Percentiles rank a stretch among this genome's conserved stretches.
Conservation (phyloP, 164 flowering plant genomes). For the Kingdonia uniflora region DNA sequence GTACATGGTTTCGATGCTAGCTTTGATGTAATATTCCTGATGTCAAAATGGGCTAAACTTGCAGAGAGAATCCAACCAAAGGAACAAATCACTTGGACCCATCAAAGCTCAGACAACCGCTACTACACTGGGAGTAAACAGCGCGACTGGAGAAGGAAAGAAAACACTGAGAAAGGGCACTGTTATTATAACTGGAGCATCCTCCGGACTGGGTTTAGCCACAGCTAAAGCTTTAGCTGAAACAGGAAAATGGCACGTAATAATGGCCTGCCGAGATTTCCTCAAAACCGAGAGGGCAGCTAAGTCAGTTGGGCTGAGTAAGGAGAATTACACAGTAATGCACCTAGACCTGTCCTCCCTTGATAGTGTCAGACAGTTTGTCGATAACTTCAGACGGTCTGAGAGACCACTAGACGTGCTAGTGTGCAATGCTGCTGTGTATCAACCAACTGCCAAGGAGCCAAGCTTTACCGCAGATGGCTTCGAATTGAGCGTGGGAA, state of each 20-base stretch:
- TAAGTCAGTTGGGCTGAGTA: constrained; percentile 67
- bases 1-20: too few species aligned
- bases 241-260: constrained; percentile 84
- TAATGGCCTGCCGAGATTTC: constrained; percentile 96
- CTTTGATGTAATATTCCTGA: too few species aligned
- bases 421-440: constrained; percentile 97
- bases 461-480: constrained; percentile 91
- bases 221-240: constrained; percentile 84
- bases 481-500: constrained; percentile 89
- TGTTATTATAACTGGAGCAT: constrained; percentile 84
- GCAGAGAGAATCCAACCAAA: constrained; percentile 42
- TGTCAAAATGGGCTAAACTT: constrained; percentile 3
- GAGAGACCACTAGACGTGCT: constrained; percentile 78
- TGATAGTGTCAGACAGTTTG: constrained; percentile 96
- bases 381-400: constrained; percentile 55
- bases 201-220: constrained; percentile 93
- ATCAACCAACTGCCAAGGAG: constrained; percentile 87
- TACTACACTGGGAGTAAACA: constrained; percentile 44
- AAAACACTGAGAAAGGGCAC: constrained; percentile 82
- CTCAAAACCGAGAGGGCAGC: constrained; percentile 95
- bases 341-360: constrained; percentile 94
- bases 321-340: constrained; percentile 78
- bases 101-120: constrained; percentile 59
- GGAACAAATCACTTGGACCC: constrained; percentile 20
- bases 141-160: constrained; percentile 44